Evolutionary conservation across 768 basidiomycete genomes (phyloP).

Genomic region (Panaeolus cyanescens): DNA sequence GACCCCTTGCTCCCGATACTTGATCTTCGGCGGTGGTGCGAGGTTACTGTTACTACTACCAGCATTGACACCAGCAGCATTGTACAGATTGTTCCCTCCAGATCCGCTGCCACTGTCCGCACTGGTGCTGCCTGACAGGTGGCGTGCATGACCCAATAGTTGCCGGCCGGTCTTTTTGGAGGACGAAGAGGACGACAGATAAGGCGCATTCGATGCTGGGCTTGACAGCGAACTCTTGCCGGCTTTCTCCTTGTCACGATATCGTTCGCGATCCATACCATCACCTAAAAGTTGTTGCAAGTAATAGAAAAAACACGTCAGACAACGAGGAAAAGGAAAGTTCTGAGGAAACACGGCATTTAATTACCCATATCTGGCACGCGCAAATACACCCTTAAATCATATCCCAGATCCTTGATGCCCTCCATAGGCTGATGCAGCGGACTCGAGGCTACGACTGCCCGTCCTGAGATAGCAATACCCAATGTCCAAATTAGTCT

Average conservation of each 20-base stretch:
- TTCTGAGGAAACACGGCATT: not conserved
- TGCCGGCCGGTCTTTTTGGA: conserved; percentile 12
- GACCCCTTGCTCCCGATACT: conserved; percentile 90
- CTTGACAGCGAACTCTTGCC: conserved; percentile 18
- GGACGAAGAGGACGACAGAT: conserved; percentile 5
- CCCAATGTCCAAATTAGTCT: not conserved
- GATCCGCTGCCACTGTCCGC: conserved; percentile 27
- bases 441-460: conserved; percentile 81
- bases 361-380: conserved; percentile 62
- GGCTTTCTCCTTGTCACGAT: conserved; percentile 24
- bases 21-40: conserved; percentile 38
- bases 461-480: conserved; percentile 41
- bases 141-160: conserved; percentile 18
- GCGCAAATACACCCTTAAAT: conserved; percentile 67
- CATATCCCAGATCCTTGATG: conserved; percentile 74
- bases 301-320: not conserved
- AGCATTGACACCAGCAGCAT: not conserved
- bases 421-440: conserved; percentile 81
- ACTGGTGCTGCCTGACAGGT: conserved; percentile 25
- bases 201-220: conserved; percentile 8
- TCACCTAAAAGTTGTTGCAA: conserved; percentile 34
- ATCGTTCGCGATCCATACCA: conserved; percentile 54
- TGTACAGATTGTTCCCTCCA: conserved; percentile 11
- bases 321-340: not conserved
- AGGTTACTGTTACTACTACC: conserved; percentile 10